Evolutionary conservation across 352 stramenopile species (phyloP).

Genomic region (Globisporangium heterothallicum): DNA sequence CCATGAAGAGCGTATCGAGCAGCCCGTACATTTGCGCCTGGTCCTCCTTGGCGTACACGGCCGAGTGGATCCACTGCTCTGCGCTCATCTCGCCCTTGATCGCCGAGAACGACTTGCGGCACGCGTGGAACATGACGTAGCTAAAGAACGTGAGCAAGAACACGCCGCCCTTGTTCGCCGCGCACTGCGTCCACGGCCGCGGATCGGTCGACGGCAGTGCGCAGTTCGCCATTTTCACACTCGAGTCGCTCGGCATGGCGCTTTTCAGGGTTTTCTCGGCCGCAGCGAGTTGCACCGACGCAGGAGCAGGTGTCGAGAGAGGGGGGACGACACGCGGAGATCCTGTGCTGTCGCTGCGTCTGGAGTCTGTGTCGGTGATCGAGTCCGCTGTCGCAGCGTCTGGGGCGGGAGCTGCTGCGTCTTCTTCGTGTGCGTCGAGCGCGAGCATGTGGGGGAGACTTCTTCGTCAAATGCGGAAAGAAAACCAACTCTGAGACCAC

Average conservation of each 20-base stretch:
- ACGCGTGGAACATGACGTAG: conserved; percentile 76
- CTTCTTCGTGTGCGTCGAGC: no score
- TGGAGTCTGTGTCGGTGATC: no score
- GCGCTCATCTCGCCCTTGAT: conserved; percentile 80
- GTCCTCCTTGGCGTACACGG: conserved; percentile 45
- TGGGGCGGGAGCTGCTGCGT: no score
- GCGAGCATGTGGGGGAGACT: no score
- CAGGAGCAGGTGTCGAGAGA: no score
- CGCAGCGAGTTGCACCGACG: not conserved
- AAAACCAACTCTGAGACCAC: no score
- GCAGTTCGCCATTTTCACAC: not conserved
- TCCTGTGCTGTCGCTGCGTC: not conserved
- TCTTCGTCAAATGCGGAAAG: no score
- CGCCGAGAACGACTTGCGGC: conserved; percentile 74
- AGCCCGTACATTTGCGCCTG: conserved; percentile 79
- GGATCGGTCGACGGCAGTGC: not conserved
- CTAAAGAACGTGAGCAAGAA: conserved; percentile 78
- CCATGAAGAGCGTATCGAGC: conserved; percentile 81
- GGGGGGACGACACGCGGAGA: not conserved
- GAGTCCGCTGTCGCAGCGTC: no score
- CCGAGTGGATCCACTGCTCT: conserved; percentile 73
- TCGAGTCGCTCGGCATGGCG: not conserved
- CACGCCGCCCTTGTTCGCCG: conserved; percentile 48
- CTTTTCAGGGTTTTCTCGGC: conserved; percentile 1
- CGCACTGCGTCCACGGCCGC: conserved; percentile 6